These are phyloP conservation scores for Podaxis sp. DNA, from an alignment of 768 basidiomycete genomes.

Conservation along the genomic window DNA sequence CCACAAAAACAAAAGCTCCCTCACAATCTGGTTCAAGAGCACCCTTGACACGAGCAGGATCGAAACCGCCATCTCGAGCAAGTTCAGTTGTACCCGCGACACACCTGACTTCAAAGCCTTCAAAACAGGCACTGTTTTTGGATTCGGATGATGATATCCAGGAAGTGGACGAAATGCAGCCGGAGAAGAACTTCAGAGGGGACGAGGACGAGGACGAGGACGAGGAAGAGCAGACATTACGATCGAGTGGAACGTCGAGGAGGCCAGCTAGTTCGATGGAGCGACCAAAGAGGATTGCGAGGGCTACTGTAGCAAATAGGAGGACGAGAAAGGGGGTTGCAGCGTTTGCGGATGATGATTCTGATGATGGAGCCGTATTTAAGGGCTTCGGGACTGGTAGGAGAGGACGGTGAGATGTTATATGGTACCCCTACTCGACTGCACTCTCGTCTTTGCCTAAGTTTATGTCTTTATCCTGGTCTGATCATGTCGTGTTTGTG, in stretches of 20 bases:
- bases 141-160: slow-evolving; percentile 45
- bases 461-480: too few species aligned
- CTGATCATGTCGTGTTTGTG: too few species aligned
- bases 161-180: slow-evolving; percentile 1
- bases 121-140: slow-evolving; percentile 44
- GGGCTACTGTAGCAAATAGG: slow-evolving; percentile 23
- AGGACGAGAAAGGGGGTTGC: slow-evolving; percentile 35
- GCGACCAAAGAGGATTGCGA: slow-evolving; percentile 19
- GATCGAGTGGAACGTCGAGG: slow-evolving; percentile 26
- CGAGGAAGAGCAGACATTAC: slow-evolving; percentile 28
- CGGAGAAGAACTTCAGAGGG: slow-evolving; percentile 16
- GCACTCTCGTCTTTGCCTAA: too few species aligned
- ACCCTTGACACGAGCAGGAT: slow-evolving; percentile 19
- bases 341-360: slow-evolving; percentile 54
- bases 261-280: slow-evolving; percentile 19
- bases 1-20: neutral
- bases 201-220: slow-evolving; percentile 28
- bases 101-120: slow-evolving; percentile 22
- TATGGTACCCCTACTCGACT: too few species aligned
- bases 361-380: slow-evolving; percentile 72
- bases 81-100: slow-evolving; percentile 24
- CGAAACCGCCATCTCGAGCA: slow-evolving; percentile 30
- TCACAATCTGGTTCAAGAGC: slow-evolving; percentile 8
- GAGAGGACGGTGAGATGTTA: slow-evolving; percentile 1
- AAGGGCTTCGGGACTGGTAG: slow-evolving; percentile 50